phyloP scores from a whole-genome alignment of 805 yeast species.

The Metschnikowia bowlesiae region DNA sequence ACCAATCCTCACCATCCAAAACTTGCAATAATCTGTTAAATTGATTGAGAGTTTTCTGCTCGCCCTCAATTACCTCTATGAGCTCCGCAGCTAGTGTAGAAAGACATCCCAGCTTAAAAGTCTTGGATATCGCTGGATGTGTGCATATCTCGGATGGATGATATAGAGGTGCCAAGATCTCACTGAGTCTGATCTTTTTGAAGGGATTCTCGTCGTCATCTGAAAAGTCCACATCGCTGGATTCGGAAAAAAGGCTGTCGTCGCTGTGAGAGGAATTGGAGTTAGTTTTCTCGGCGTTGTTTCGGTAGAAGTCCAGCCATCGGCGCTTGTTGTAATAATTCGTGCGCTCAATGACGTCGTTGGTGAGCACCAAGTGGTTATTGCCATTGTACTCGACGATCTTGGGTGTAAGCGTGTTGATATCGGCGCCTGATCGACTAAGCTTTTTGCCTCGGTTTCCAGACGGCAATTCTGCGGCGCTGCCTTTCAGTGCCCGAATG shows the following conservation, averaged over 20 bases:
- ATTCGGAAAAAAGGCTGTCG: background rate
- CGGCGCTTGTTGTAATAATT: constrained; percentile 30
- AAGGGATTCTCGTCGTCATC: constrained; percentile 22
- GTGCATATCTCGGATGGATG: constrained; percentile 75
- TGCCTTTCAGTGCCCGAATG: constrained; percentile 11
- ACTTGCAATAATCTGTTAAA: constrained; percentile 69
- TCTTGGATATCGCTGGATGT: constrained; percentile 64
- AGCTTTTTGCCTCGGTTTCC: constrained; percentile 34
- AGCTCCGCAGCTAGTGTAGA: constrained; percentile 63
- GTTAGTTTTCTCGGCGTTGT: background rate
- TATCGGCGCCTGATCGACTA: constrained; percentile 12
- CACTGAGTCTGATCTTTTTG: constrained; percentile 27
- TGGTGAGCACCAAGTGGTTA: constrained; percentile 33
- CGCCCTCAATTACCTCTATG: constrained; percentile 73
- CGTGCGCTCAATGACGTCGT: constrained; percentile 28
- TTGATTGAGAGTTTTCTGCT: constrained; percentile 71
- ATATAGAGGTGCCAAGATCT: constrained; percentile 69
- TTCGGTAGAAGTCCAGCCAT: constrained; percentile 29
- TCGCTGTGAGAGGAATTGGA: background rate
- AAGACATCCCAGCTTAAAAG: constrained; percentile 54
- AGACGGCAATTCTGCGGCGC: constrained; percentile 10
- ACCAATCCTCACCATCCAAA: constrained; percentile 83
- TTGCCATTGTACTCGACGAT: constrained; percentile 38
- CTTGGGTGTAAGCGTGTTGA: constrained; percentile 25
- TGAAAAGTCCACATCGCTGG: constrained; percentile 1